These are phyloP conservation scores for Pseudomonodictys pantanalensis DNA, from an alignment of 495 filamentous ascomycete genomes.

Conservation along the genomic window DNA sequence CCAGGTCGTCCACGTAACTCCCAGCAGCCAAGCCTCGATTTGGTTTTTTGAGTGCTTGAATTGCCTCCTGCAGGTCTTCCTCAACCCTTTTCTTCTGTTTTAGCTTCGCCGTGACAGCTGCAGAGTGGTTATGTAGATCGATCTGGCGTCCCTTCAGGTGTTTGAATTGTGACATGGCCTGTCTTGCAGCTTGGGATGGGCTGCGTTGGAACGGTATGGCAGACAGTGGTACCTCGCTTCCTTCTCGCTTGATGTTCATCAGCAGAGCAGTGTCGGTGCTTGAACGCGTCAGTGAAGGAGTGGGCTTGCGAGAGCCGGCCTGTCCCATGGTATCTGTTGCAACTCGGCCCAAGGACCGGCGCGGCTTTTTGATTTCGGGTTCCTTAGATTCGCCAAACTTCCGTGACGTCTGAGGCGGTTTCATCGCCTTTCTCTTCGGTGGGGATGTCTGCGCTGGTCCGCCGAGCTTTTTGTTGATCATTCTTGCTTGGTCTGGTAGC, in stretches of 20 bases:
- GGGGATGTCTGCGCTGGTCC: slow-evolving; percentile 67
- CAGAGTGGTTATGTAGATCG: slow-evolving; percentile 57
- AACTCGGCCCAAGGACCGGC: slow-evolving; percentile 64
- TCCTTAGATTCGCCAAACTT: slow-evolving; percentile 57
- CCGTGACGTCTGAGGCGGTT: slow-evolving; percentile 36
- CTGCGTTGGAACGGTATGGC: slow-evolving; percentile 46
- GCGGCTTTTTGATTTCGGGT: slow-evolving; percentile 49
- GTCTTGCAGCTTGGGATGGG: slow-evolving; percentile 39
- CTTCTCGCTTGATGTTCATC: slow-evolving; percentile 61
- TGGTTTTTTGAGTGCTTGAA: slow-evolving; percentile 77
- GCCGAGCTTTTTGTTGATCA: slow-evolving; percentile 82
- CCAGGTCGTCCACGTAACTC: slow-evolving; percentile 66
- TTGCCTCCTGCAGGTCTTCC: slow-evolving; percentile 79
- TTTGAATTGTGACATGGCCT: slow-evolving; percentile 40
- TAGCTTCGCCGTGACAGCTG: slow-evolving; percentile 61
- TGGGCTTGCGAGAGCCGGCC: slow-evolving; percentile 9
- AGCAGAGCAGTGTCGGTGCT: slow-evolving; percentile 58
- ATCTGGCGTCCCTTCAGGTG: slow-evolving; percentile 65
- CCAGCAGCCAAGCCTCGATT: slow-evolving; percentile 76
- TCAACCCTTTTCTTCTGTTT: slow-evolving; percentile 74
- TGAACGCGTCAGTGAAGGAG: slow-evolving; percentile 61
- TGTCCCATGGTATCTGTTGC: slow-evolving; percentile 59
- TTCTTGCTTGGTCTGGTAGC: slow-evolving; percentile 73
- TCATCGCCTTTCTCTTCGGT: slow-evolving; percentile 50
- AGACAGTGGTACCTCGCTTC: slow-evolving; percentile 57